Evolutionary conservation across 257 asterid species (phyloP).

Genomic region (Scutellaria minor): DNA sequence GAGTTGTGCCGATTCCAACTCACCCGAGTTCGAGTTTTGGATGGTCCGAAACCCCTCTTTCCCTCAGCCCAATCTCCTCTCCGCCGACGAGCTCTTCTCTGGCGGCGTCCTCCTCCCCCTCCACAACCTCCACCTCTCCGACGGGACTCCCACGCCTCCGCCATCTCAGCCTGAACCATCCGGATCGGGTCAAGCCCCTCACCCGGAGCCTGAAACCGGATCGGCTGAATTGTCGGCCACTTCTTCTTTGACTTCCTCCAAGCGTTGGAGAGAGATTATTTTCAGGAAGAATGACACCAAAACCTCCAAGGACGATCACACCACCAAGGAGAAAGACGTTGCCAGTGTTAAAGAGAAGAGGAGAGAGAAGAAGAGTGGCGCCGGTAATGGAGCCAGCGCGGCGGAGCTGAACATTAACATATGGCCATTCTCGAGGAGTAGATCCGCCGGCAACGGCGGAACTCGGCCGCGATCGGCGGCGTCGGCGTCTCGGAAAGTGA

Average conservation of each 20-base stretch:
- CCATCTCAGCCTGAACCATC: conserved; percentile 34
- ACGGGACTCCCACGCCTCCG: conserved; percentile 23
- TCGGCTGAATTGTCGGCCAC: conserved; percentile 38
- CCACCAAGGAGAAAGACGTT: conserved; percentile 34
- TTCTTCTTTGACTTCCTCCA: conserved; percentile 58
- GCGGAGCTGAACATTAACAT: conserved; percentile 89
- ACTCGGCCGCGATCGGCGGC: conserved; percentile 61
- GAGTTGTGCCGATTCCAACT: conserved; percentile 45
- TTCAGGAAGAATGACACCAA: conserved; percentile 56
- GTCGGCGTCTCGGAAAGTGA: conserved; percentile 63
- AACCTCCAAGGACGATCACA: conserved; percentile 6
- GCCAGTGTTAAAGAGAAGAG: conserved; percentile 45
- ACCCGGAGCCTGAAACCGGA: conserved; percentile 34
- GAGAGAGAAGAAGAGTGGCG: conserved; percentile 54
- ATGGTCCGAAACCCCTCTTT: conserved; percentile 69
- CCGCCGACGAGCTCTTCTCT: conserved; percentile 94
- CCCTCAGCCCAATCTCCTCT: conserved; percentile 70
- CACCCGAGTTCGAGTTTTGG: conserved; percentile 97
- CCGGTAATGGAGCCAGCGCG: conserved; percentile 24
- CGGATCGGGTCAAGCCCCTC: conserved; percentile 37
- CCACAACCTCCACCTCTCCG: conserved; percentile 51
- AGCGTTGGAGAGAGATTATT: conserved; percentile 77
- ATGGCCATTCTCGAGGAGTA: conserved; percentile 93
- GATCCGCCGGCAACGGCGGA: conserved; percentile 91
- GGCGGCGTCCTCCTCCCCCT: conserved; percentile 87